A percentile compares a stretch with the other conserved stretches of the same genome.
These are phyloP conservation scores for Tylopilus sp. DNA, from an alignment of 768 basidiomycete species.

Conservation along the genomic window DNA sequence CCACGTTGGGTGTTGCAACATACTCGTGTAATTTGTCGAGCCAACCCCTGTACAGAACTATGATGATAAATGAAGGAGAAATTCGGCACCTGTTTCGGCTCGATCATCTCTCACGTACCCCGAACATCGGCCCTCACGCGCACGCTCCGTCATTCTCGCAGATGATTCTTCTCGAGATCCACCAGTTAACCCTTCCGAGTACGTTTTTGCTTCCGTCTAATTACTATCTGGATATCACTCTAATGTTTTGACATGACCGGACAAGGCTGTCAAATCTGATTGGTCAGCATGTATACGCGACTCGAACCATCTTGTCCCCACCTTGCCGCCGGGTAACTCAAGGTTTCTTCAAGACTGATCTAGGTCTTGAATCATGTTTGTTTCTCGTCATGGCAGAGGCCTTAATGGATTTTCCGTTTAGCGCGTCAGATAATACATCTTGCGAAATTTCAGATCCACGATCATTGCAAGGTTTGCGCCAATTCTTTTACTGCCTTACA, in stretches of 20 bases:
- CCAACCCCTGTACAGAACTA: too few species aligned
- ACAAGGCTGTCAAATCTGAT: not conserved
- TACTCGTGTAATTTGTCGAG: not conserved
- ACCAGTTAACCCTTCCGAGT: not conserved
- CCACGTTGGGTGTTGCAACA: not conserved
- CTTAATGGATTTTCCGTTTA: not conserved
- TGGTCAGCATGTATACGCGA: too few species aligned
- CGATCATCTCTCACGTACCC: not conserved
- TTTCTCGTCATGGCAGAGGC: too few species aligned
- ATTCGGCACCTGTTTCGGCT: not conserved
- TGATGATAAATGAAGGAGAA: too few species aligned
- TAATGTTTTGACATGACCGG: not conserved
- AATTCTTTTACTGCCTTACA: not conserved
- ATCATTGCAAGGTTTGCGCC: not conserved
- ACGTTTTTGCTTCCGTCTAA: not conserved
- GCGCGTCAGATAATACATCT: not conserved
- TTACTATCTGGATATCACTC: too few species aligned
- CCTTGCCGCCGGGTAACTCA: not conserved
- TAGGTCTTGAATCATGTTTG: too few species aligned
- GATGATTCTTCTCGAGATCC: not conserved
- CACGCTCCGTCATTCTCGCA: not conserved
- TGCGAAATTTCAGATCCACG: not conserved
- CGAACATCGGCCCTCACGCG: slow-evolving; percentile 2
- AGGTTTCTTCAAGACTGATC: not conserved
- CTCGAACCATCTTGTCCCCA: not conserved